Evolutionary conservation across 345 rosid species (phyloP).

Genomic region (Corchorus olitorius): DNA sequence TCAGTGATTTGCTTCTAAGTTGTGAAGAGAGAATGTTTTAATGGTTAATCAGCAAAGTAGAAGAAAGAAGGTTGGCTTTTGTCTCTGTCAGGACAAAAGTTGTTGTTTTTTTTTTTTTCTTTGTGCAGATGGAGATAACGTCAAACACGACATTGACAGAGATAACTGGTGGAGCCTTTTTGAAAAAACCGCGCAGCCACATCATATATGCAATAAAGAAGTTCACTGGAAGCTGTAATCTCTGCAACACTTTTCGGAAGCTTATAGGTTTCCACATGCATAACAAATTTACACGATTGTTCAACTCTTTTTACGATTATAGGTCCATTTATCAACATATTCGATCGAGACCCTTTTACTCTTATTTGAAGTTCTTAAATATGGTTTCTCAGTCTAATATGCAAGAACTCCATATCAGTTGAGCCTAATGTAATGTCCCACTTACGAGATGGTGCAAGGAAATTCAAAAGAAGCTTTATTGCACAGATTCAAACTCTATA

Average conservation of each 20-base stretch:
- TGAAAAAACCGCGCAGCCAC: not conserved
- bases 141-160: constrained; percentile 4
- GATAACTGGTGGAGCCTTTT: not conserved
- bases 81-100: not conserved
- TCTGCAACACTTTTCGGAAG: not conserved
- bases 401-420: not conserved
- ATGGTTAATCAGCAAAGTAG: not conserved
- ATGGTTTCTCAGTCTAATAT: not conserved
- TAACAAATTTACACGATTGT: not conserved
- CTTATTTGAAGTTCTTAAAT: not conserved
- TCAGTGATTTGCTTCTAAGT: not conserved
- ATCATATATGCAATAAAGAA: not conserved
- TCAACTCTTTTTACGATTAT: not conserved
- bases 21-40: not conserved
- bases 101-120: too few relatives aligned
- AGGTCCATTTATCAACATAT: not conserved
- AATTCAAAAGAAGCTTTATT: not conserved
- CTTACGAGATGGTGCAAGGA: not conserved
- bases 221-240: not conserved
- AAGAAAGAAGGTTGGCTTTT: not conserved
- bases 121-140: not conserved
- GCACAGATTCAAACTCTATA: too few relatives aligned
- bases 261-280: not conserved
- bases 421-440: not conserved
- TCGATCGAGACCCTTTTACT: not conserved